Conservation (phyloP, 257 asterid genomes). For the Echium plantagineum region DNA sequence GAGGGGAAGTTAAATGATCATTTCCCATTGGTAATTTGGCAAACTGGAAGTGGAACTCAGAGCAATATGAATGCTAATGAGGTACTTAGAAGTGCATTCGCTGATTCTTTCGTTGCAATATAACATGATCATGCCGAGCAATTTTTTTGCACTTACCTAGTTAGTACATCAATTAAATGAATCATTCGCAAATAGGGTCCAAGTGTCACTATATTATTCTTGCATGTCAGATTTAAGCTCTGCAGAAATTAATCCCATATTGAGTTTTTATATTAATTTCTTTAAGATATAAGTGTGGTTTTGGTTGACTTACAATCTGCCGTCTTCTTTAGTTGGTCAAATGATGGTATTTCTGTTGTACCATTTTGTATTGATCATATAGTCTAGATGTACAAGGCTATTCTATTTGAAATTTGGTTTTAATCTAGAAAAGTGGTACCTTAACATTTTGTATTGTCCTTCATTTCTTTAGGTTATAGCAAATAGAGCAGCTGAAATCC, state of each 20-base stretch:
- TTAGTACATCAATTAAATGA: too few species aligned
- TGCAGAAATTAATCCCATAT: not conserved
- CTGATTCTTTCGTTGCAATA: not conserved
- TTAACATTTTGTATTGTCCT: conserved; percentile 9
- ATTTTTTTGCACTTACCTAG: too few species aligned
- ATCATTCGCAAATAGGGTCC: too few species aligned
- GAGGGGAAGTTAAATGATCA: conserved; percentile 90
- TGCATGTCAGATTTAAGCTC: not conserved
- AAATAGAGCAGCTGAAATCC: conserved; percentile 95
- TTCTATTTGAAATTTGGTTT: not conserved
- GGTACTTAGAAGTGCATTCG: conserved; percentile 31
- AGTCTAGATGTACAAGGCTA: not conserved
- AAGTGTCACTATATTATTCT: too few species aligned
- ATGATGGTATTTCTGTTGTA: too few species aligned
- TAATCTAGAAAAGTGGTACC: not conserved
- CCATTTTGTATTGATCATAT: too few species aligned
- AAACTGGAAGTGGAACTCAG: conserved; percentile 98
- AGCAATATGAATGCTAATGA: conserved; percentile 99
- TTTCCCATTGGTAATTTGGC: conserved; percentile 98
- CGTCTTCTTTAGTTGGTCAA: not conserved
- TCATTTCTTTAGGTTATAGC: conserved; percentile 71
- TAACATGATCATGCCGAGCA: too few species aligned
- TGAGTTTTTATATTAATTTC: too few species aligned
- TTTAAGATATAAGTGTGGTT: not conserved
- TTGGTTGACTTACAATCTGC: not conserved